Percentiles rank a stretch among this genome's conserved stretches.
These are phyloP conservation scores for Maudiozyma turicensis DNA, from an alignment of 805 yeast genomes.

Conservation along the genomic window DNA sequence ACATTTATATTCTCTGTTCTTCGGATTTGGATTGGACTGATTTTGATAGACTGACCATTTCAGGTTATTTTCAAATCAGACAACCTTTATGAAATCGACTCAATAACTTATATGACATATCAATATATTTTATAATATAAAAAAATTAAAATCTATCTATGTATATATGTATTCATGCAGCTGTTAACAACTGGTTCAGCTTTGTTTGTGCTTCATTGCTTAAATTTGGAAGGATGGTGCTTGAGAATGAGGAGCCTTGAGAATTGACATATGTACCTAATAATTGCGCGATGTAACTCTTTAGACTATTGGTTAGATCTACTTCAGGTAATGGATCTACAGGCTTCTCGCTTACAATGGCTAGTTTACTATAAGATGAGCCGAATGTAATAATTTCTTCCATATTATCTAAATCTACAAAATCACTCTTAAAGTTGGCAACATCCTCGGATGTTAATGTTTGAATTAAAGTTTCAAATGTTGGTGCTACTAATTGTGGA, in stretches of 20 bases:
- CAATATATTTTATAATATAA: background rate
- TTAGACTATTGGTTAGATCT: constrained; percentile 22
- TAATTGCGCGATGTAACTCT: constrained; percentile 12
- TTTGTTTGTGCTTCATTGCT: constrained; percentile 19
- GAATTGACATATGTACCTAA: constrained; percentile 17
- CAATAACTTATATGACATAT: background rate
- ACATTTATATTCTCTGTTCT: background rate
- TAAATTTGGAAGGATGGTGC: constrained; percentile 20
- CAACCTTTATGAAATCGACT: too few species aligned
- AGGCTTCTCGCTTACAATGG: constrained; percentile 47
- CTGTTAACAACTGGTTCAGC: constrained; percentile 16
- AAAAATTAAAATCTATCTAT: background rate
- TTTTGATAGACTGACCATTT: too few species aligned
- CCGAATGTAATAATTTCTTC: constrained; percentile 81
- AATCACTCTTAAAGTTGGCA: constrained; percentile 30
- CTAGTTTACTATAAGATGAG: constrained; percentile 68
- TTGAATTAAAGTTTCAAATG: constrained; percentile 37
- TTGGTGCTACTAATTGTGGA: constrained; percentile 31
- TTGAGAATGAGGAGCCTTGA: constrained; percentile 12
- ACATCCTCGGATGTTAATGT: constrained; percentile 32
- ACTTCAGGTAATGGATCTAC: constrained; percentile 64
- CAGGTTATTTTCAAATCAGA: too few species aligned
- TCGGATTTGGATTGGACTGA: background rate
- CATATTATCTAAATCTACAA: constrained; percentile 36
- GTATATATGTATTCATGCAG: background rate